Evolutionary conservation across 2,329 filamentous ascomycete genomes (phyloP).

Genomic region (Talaromyces funiculosus): DNA sequence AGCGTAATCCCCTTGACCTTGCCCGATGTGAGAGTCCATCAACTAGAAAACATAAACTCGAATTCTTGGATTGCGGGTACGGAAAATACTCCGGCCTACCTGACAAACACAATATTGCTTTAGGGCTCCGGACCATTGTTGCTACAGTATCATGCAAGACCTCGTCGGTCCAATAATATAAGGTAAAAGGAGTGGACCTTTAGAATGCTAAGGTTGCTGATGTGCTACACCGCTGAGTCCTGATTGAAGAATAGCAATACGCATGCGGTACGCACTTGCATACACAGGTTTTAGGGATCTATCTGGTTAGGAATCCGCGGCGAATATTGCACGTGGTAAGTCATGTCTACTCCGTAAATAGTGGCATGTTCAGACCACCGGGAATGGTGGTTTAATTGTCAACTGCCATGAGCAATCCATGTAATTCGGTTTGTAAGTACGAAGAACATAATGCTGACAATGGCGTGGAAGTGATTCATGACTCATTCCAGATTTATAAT

Average conservation of each 20-base stretch:
- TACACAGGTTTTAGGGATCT: background rate
- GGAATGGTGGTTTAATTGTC: background rate
- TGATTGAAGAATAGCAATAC: background rate
- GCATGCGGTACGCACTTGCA: background rate
- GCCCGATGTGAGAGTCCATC: too few relatives aligned
- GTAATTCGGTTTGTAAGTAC: background rate
- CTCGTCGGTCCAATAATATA: too few relatives aligned
- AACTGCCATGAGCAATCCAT: background rate
- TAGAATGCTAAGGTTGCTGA: too few relatives aligned
- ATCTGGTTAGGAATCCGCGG: background rate
- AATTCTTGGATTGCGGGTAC: too few relatives aligned
- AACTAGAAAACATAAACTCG: too few relatives aligned
- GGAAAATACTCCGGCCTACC: too few relatives aligned
- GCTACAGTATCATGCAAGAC: too few relatives aligned
- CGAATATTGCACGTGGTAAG: background rate
- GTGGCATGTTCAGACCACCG: background rate
- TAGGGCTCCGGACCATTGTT: too few relatives aligned
- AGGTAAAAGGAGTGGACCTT: too few relatives aligned
- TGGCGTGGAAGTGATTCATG: background rate
- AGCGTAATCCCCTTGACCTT: too few relatives aligned
- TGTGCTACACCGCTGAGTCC: too few relatives aligned
- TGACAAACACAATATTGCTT: too few relatives aligned
- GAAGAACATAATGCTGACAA: background rate
- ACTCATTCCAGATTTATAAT: constrained; percentile 19
- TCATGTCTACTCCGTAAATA: background rate